phyloP scores from a whole-genome alignment of 2,329 filamentous ascomycete genomes.

The Nigrospora oryzae region DNA sequence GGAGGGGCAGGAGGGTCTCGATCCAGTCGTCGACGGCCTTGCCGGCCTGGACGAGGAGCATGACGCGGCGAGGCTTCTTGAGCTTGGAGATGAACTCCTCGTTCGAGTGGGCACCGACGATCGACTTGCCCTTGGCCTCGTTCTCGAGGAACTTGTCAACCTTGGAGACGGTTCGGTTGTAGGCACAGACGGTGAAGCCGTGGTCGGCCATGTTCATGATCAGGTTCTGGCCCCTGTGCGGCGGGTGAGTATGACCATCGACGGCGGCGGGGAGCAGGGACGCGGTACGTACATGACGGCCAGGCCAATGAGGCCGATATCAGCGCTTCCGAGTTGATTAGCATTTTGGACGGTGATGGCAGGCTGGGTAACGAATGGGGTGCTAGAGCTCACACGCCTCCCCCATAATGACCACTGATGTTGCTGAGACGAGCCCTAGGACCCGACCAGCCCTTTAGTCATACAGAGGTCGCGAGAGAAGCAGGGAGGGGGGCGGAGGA shows the following conservation, averaged over 20 bases:
- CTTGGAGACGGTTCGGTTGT: conserved; percentile 98
- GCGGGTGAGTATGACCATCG: conserved; percentile 2
- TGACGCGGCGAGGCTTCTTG: conserved; percentile 93
- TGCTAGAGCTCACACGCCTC: conserved; percentile 37
- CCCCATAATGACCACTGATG: conserved; percentile 55
- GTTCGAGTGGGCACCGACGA: conserved; percentile 86
- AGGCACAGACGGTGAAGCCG: conserved; percentile 94
- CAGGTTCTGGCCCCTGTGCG: conserved; percentile 65
- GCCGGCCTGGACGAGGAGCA: conserved; percentile 98
- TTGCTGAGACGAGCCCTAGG: conserved; percentile 66
- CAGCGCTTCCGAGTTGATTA: conserved; percentile 59
- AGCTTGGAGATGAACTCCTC: conserved; percentile 95
- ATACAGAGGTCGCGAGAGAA: conserved; percentile 15
- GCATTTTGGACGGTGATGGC: conserved; percentile 31
- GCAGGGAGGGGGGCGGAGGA: conserved; percentile 5
- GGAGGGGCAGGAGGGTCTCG: conserved; percentile 78
- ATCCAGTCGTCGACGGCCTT: conserved; percentile 99
- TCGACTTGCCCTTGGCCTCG: conserved; percentile 90
- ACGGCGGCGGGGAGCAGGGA: too few relatives aligned
- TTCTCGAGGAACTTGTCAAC: conserved; percentile 90
- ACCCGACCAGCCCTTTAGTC: conserved; percentile 20
- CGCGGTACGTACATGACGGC: conserved; percentile 65
- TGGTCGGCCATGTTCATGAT: conserved; percentile 86
- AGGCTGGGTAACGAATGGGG: conserved; percentile 8
- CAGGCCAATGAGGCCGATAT: conserved; percentile 88